phyloP scores from a whole-genome alignment of 345 rosid genomes.

The Kandelia obovata region DNA sequence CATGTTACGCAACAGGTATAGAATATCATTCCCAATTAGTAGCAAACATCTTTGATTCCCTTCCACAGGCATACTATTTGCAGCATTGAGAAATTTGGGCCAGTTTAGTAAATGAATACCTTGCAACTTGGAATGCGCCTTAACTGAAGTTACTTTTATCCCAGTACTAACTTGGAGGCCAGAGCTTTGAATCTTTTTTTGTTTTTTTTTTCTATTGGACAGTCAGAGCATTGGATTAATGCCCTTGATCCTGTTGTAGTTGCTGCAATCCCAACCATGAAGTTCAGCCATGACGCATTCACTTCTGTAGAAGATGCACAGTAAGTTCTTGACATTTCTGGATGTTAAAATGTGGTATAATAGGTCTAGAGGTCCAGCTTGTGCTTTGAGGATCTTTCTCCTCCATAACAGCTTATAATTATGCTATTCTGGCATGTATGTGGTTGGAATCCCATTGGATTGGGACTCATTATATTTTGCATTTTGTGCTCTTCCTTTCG shows the following conservation, averaged over 20 bases:
- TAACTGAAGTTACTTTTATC: too few relatives aligned
- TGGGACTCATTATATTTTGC: not conserved
- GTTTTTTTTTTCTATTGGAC: conserved; percentile 3
- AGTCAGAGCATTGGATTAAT: conserved; percentile 39
- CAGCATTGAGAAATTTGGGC: too few relatives aligned
- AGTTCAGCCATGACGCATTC: conserved; percentile 45
- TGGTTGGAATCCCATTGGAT: not conserved
- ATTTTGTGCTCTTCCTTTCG: too few relatives aligned
- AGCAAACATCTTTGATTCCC: too few relatives aligned
- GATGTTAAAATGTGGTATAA: not conserved
- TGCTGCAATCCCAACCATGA: conserved; percentile 65
- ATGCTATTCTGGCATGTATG: too few relatives aligned
- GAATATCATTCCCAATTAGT: too few relatives aligned
- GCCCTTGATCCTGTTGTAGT: conserved; percentile 58
- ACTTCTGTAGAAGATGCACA: conserved; percentile 52
- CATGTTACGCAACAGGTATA: too few relatives aligned
- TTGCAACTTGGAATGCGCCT: too few relatives aligned
- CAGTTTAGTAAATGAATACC: too few relatives aligned
- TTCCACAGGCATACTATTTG: too few relatives aligned
- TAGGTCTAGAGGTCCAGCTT: not conserved
- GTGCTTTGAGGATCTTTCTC: too few relatives aligned
- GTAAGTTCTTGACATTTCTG: conserved; percentile 33
- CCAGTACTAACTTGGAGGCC: conserved; percentile 1
- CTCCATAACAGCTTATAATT: too few relatives aligned
- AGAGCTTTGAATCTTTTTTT: not conserved